Base-by-base conservation (phyloP, 805 yeast genomes). In the Pichia thaimueangensis region DNA sequence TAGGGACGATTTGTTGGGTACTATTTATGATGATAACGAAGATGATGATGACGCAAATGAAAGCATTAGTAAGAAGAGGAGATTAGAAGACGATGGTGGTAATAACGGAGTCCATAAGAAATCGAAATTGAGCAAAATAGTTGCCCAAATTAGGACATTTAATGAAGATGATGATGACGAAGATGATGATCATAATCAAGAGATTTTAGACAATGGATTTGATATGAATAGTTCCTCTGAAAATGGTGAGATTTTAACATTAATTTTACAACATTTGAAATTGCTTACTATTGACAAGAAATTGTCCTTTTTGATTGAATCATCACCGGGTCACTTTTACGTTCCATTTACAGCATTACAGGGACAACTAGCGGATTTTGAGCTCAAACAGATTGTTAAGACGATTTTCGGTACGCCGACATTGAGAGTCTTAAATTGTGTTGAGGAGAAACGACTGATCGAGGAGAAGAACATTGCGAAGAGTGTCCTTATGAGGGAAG, bases 391-490 rank as follows among this genome's bases (percentile, higher is more conserved):
- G 34, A 57, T 80, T 21, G 55, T 85, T 32, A 74, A 79, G 43
- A 64, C 78, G 2, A 71, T 85, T 0, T 63, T 84, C 46, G 93
- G 93, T 1, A 65, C 72, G 8, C 73, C 80, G 15, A 76, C 89
- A 0, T 71, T 84, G 42, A 73, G 96, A 41, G 69, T 93, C 3
- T 64, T 91, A 46, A 78, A 94, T 49, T 84, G 95, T 52, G 73
- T 93, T 25, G 77, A 85, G 44, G 73, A 72, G 9, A 70, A 77
- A 53, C 78, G 78, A 49, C 69, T 87, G 36, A 82, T 83, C 8
- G 95, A 94, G 49, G 98, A 93, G 56, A 89, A 91, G 55, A 69
- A 81, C 16, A 74, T 93, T 39, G 77, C 87, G 30, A 80, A 84
- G 40, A 61, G 76, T 13, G 91, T 93, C 2, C 64, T 93, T 40